Conservation (phyloP, 306 rosid species). For the Prunus mume region DNA sequence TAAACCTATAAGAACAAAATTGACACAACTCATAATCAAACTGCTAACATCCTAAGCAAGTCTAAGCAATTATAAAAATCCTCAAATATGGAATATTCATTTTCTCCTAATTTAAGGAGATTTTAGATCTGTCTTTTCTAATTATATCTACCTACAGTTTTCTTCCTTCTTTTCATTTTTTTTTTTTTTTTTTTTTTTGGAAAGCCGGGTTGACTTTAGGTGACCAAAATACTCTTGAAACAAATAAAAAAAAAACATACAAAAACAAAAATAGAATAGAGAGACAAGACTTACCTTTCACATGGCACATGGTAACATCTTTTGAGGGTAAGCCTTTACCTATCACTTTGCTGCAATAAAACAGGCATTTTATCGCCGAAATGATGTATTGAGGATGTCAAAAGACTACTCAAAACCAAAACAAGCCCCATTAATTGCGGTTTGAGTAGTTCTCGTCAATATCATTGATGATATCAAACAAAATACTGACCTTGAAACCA, state of each 20-base stretch:
- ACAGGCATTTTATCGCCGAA: too few relatives aligned
- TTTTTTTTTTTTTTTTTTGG: not conserved
- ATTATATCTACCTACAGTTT: not conserved
- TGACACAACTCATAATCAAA: not conserved
- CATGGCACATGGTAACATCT: not conserved
- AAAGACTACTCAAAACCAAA: not conserved
- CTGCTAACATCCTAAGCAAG: not conserved
- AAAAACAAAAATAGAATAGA: not conserved
- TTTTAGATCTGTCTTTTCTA: not conserved
- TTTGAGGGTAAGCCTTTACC: not conserved
- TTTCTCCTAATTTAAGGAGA: not conserved
- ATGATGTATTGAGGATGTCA: not conserved
- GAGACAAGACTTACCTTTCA: not conserved
- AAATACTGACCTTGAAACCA: not conserved
- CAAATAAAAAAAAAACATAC: not conserved
- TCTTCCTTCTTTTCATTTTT: not conserved
- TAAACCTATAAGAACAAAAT: conserved; percentile 1
- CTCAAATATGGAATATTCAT: not conserved
- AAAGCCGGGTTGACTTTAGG: too few relatives aligned
- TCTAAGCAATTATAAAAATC: not conserved
- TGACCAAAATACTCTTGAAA: not conserved
- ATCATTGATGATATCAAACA: not conserved
- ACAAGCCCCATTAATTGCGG: not conserved
- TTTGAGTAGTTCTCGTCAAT: not conserved
- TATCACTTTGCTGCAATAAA: not conserved